Evolutionary conservation across 208 protist genomes (phyloP).

Genomic region (Porcisia deanei): DNA sequence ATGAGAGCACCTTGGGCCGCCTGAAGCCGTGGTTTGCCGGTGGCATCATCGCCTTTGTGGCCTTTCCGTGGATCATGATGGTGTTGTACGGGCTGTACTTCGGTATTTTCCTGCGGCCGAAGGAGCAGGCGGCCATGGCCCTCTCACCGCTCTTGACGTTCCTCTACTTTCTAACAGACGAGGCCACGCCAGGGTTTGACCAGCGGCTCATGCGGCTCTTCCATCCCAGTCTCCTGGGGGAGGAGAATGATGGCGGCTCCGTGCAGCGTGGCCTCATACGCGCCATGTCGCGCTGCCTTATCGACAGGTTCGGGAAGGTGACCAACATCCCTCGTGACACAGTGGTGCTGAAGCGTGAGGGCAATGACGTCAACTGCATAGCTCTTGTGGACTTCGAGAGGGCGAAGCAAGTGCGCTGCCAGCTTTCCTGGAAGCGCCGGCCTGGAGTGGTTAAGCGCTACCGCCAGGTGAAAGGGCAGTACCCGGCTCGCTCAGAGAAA

Average conservation of each 20-base stretch:
- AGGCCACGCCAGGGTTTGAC: conserved; percentile 72
- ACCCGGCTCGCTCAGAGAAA: conserved; percentile 11
- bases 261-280: conserved; percentile 73
- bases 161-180: conserved; percentile 64
- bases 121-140: conserved; percentile 26
- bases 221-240: conserved; percentile 61
- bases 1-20: conserved; percentile 15
- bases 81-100: conserved; percentile 46
- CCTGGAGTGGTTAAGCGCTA: conserved; percentile 31
- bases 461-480: conserved; percentile 8
- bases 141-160: conserved; percentile 73
- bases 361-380: conserved; percentile 60
- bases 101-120: conserved; percentile 47
- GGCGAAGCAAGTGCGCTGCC: conserved; percentile 59
- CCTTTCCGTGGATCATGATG: conserved; percentile 50
- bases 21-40: conserved; percentile 22
- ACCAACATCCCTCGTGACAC: conserved; percentile 51
- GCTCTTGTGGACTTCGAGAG: conserved; percentile 82
- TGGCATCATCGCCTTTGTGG: conserved; percentile 27
- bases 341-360: conserved; percentile 46
- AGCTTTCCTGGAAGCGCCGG: conserved; percentile 63
- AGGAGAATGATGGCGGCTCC: conserved; percentile 28
- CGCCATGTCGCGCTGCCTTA: conserved; percentile 80
- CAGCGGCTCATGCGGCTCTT: conserved; percentile 72
- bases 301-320: conserved; percentile 54